Evolutionary conservation across 371 early-diverging fungal genomes (phyloP), one percentile per base, ranked within the genome.

Genomic region (Mucor ambiguus): DNA sequence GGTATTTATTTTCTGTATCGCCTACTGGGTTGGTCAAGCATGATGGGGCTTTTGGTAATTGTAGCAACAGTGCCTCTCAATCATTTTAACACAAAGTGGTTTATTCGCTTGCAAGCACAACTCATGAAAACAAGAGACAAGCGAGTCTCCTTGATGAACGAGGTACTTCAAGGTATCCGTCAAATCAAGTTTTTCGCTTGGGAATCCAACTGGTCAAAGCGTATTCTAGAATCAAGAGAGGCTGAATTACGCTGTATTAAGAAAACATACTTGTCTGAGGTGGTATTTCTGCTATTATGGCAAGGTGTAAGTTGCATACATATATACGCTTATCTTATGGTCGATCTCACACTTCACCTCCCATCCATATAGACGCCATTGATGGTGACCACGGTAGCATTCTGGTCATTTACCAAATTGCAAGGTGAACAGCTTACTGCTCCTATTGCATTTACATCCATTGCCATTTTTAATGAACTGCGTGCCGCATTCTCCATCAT

Each of bases 181-280:
- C 86, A 88, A 63, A 86, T 90, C 72, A 90, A 90, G 59, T 89
- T 89, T 58, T 89, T 89, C 79, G 89, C 89, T 20, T 90, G 89
- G 84, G 81, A 83, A 54, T 60, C 30, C 12, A 72, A 75, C 24
- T 83, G 84, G 84, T 64, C 71, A 43, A 70, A 77, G 12, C 70
- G 78, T 7, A 69, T 83, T 7, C 66, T 73, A 63, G 74, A 78
- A 55, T 76, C 85, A 14, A 75, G 89, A 76, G 75, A 71, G 7
- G 65, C 69, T 14, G 90, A 90, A 62, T 65, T 90, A 24, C 64
- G 69, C n/a, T 78, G 78, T 43, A 55, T 89, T 52, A 68, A 72
- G 1, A 72, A 72, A 24, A 72, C 69, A 1, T 79, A 64, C 30
- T 28, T 72, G 4, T 64, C 65, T 30, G 72, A 70, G 43, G 67